Base-by-base conservation (phyloP, 805 yeast genomes). In the Ogataea glucozyma region DNA sequence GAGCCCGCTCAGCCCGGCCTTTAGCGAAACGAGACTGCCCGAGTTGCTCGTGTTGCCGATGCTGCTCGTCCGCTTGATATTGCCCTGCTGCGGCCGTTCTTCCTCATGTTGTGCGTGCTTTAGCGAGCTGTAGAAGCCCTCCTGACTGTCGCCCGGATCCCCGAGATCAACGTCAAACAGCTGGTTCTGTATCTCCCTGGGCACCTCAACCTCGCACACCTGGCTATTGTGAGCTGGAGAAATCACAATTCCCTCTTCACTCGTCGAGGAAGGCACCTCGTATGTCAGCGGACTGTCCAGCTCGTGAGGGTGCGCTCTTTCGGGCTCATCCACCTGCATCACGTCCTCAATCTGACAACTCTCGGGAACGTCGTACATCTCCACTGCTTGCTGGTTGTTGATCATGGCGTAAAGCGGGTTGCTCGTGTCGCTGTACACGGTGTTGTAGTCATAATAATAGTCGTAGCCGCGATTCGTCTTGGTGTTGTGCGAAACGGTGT, bases 391-490 rank as follows among this genome's bases (percentile, higher is more conserved):
- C 16, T 47, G 54, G 33, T 48, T 48, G 39, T 48, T 44, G 26
- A 49, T 31, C 17, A 52, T 52, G 12, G 52, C 44, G 35, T 46
- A 56, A 38, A 72, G 60, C 34, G 75, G 72, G 43, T 73, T 76
- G 3, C 76, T 76, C 4, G 69, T 70, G 51, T 74, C 77, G 33
- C 71, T 76, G 58, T 83, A 85, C 17, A 85, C 93, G 0, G 88
- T 74, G 58, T 86, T 86, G 62, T 86, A 86, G 62, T 86, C 91
- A 60, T 85, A 85, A 64, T 79, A 78, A 64, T 82, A 83, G 58
- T 85, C 88, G 56, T 81, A 83, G 12, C 90, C 90, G 65, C 89
- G 73, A 54, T 75, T 76, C 26, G 86, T 81, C 52, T 77, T 78
- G 26, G 83, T 82, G 57, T 85, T 83, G 64, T 85, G 93, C 1